Conservation (phyloP, 768 basidiomycete genomes). For the Macrolepiota fuliginosa region DNA sequence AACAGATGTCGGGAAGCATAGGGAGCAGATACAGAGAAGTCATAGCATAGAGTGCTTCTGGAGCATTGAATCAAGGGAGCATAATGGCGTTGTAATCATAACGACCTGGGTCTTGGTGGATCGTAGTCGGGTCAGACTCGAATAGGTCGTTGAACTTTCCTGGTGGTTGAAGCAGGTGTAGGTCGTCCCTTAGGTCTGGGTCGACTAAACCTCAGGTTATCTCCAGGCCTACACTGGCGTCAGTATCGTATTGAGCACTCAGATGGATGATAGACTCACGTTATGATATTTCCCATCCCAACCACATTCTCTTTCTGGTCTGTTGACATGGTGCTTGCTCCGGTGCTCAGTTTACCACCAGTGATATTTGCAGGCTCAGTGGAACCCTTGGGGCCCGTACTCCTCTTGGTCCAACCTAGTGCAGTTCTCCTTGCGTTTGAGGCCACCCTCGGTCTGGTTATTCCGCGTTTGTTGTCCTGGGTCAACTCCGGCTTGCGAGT, state of each 20-base stretch:
- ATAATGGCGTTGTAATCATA: background rate
- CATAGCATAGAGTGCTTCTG: constrained; percentile 3
- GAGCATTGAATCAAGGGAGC: background rate
- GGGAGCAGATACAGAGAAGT: background rate
- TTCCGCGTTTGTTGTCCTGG: constrained; percentile 29
- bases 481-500: constrained; percentile 36
- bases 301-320: constrained; percentile 57
- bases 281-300: constrained; percentile 42
- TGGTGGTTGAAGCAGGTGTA: constrained; percentile 37
- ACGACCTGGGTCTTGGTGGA: background rate
- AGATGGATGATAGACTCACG: constrained; percentile 42
- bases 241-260: background rate
- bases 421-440: constrained; percentile 56
- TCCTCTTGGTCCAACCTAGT: constrained; percentile 65
- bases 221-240: constrained; percentile 36
- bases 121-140: constrained; percentile 25
- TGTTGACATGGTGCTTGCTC: constrained; percentile 22
- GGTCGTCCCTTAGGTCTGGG: constrained; percentile 50
- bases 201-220: constrained; percentile 45
- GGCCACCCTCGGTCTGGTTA: constrained; percentile 48
- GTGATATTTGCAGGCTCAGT: background rate
- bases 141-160: constrained; percentile 25
- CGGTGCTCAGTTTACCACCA: background rate
- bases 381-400: constrained; percentile 39
- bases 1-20: background rate